phyloP scores from a whole-genome alignment of 1,284 basidiomycete species.

The Pyrrhoderma lamaoense region DNA sequence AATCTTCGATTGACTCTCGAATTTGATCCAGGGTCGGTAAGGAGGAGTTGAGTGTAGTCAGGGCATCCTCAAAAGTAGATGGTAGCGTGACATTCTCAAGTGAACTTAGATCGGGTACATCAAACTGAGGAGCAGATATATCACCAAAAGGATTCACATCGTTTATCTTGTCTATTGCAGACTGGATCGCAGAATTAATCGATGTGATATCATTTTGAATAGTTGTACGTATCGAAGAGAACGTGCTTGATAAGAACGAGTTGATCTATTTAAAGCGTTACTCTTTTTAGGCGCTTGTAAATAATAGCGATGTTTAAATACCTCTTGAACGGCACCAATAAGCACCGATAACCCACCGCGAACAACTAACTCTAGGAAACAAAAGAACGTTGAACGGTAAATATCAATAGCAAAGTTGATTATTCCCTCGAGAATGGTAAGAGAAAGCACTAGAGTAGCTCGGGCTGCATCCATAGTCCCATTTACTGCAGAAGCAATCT shows the following conservation, averaged over 20 bases:
- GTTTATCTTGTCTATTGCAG: constrained; percentile 62
- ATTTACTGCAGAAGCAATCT: constrained; percentile 72
- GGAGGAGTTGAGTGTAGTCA: constrained; percentile 71
- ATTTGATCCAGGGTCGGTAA: constrained; percentile 77
- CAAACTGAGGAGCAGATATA: constrained; percentile 61
- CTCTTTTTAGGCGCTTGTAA: too few relatives aligned
- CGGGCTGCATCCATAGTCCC: constrained; percentile 73
- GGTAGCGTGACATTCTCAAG: constrained; percentile 81
- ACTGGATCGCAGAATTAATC: constrained; percentile 65
- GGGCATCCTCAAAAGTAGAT: constrained; percentile 64
- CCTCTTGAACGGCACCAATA: constrained; percentile 75
- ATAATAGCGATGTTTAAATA: constrained; percentile 32
- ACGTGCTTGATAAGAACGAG: constrained; percentile 52
- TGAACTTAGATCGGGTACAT: constrained; percentile 61
- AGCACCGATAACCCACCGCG: constrained; percentile 74
- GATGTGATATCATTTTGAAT: constrained; percentile 67
- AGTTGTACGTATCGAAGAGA: constrained; percentile 50
- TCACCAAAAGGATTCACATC: constrained; percentile 61
- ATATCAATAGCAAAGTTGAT: constrained; percentile 89
- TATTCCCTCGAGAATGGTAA: constrained; percentile 79
- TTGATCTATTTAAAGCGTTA: too few relatives aligned
- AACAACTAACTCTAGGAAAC: constrained; percentile 87
- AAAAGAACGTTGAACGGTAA: constrained; percentile 87
- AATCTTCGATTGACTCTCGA: constrained; percentile 59
- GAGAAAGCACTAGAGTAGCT: constrained; percentile 59